Conservation (phyloP, 1,284 basidiomycete genomes). For the Agaricales sp. region DNA sequence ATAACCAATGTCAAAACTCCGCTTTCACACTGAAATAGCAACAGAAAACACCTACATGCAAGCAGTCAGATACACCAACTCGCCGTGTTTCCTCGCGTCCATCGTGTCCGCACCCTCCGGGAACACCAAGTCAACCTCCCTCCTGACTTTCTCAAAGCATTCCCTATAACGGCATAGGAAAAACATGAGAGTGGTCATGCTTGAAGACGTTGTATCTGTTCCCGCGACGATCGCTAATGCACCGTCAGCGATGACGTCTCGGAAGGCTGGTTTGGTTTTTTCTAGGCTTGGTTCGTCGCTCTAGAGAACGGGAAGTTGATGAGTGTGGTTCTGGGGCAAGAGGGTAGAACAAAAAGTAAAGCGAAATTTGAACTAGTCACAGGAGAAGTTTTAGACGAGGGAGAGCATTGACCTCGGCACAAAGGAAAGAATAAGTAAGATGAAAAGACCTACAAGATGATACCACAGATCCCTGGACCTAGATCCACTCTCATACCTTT, state of each 20-base stretch:
- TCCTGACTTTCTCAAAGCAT: conserved; percentile 31
- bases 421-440: neutral
- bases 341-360: neutral
- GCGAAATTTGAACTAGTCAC: neutral
- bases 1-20: conserved; percentile 9
- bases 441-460: conserved; percentile 22
- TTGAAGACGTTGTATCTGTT: conserved; percentile 44
- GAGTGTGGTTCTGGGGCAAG: neutral
- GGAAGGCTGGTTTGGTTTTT: conserved; percentile 22
- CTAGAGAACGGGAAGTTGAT: conserved; percentile 19
- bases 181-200: conserved; percentile 33
- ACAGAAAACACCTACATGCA: conserved; percentile 31
- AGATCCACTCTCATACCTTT: conserved; percentile 24
- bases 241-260: conserved; percentile 32
- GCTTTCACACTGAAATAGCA: no score
- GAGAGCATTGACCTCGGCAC: neutral
- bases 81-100: conserved; percentile 22
- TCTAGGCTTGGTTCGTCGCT: conserved; percentile 37
- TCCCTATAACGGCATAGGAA: conserved; percentile 34
- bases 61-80: conserved; percentile 38
- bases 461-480: conserved; percentile 37
- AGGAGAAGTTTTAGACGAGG: neutral
- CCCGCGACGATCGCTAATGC: conserved; percentile 44
- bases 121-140: conserved; percentile 39
- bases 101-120: conserved; percentile 26